phyloP scores from a whole-genome alignment of 768 basidiomycete genomes.

The Suillus paluster region DNA sequence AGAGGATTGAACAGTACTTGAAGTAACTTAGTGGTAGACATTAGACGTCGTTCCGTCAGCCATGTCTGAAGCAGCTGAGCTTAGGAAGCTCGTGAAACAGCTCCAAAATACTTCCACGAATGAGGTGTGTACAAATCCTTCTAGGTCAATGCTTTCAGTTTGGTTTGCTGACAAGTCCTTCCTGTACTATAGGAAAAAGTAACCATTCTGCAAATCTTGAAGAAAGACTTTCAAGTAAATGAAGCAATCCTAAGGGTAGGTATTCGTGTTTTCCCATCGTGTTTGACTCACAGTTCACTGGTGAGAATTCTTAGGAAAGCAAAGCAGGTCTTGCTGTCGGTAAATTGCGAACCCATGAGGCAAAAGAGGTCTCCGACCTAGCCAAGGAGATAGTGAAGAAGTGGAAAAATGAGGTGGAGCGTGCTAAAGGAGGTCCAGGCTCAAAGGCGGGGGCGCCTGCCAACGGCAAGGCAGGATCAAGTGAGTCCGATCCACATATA shows the following conservation, averaged over 20 bases:
- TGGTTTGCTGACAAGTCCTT: slow-evolving; percentile 30
- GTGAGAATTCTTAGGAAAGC: slow-evolving; percentile 65
- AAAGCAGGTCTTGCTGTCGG: slow-evolving; percentile 92
- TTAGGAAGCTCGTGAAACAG: slow-evolving; percentile 83
- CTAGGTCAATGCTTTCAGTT: slow-evolving; percentile 43
- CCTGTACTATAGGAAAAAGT: slow-evolving; percentile 67
- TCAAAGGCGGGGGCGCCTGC: slow-evolving; percentile 14
- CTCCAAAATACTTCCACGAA: slow-evolving; percentile 64
- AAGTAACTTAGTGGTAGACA: slow-evolving; percentile 21
- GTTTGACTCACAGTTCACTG: background rate
- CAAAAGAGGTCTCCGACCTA: slow-evolving; percentile 75
- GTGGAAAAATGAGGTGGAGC: slow-evolving; percentile 90
- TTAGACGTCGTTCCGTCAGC: slow-evolving; percentile 19
- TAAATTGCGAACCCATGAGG: slow-evolving; percentile 76
- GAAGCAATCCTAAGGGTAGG: slow-evolving; percentile 77
- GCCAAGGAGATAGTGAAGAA: slow-evolving; percentile 92
- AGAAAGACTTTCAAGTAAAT: slow-evolving; percentile 69
- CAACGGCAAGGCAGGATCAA: slow-evolving; percentile 37
- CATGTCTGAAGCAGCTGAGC: slow-evolving; percentile 53
- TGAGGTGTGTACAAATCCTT: slow-evolving; percentile 52
- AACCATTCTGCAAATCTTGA: slow-evolving; percentile 62
- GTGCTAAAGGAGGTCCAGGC: slow-evolving; percentile 47
- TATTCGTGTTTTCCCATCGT: slow-evolving; percentile 25
- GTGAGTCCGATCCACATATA: slow-evolving; percentile 36
- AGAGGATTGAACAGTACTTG: slow-evolving; percentile 10